Conservation (phyloP, 208 protist genomes). For the Leishmania guyanensis region DNA sequence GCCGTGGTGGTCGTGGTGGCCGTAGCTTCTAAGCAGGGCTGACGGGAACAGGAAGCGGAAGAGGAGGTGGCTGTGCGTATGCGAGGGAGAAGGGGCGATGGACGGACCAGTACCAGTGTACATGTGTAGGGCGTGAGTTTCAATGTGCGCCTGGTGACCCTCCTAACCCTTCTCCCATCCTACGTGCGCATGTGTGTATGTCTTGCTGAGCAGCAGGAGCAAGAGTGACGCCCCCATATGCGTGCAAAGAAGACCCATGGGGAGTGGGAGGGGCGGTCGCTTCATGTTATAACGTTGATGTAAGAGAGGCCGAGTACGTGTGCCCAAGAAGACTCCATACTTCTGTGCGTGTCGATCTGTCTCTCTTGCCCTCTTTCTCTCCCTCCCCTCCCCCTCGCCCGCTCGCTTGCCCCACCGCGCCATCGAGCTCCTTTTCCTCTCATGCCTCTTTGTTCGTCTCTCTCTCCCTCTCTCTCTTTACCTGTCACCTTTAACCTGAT, state of each 20-base stretch:
- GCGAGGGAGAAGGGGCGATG: not conserved
- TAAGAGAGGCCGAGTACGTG: not conserved
- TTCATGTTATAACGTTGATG: not conserved
- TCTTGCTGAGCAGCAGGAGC: not conserved
- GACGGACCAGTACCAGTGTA: not conserved
- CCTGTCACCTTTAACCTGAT: not conserved
- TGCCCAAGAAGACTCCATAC: not conserved
- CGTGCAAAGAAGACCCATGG: too few species aligned
- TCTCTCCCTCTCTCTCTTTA: not conserved
- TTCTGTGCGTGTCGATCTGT: not conserved
- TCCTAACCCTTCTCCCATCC: not conserved
- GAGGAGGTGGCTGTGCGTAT: not conserved
- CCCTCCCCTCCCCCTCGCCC: not conserved
- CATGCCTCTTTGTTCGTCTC: not conserved
- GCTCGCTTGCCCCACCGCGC: not conserved
- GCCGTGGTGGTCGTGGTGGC: constrained; percentile 32
- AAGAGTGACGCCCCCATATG: too few species aligned
- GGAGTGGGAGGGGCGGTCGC: not conserved
- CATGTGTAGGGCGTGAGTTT: not conserved
- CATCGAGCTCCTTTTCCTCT: not conserved
- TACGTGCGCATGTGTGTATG: not conserved
- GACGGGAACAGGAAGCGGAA: not conserved
- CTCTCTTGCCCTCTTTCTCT: not conserved
- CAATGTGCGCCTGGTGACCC: not conserved
- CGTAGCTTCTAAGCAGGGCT: constrained; percentile 28